Evolutionary conservation across 2,329 filamentous ascomycete genomes (phyloP), one percentile per base, ranked within the genome.

Genomic region (Colletotrichum tropicale): DNA sequence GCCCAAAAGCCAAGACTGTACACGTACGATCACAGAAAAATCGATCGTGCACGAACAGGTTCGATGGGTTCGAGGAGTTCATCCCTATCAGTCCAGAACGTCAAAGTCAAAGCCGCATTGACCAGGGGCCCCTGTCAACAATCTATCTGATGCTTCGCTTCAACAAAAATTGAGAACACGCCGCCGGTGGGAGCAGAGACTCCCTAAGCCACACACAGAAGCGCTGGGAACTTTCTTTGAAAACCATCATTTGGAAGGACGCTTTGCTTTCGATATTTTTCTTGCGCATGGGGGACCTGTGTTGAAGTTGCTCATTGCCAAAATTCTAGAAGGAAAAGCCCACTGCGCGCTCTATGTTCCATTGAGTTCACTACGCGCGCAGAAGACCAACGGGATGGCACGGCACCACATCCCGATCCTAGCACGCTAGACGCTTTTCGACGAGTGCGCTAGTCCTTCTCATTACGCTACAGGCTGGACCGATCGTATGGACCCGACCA

Each of bases 221-320:
- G 56, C 30, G 5, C 21, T 16, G 21, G 21, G 52, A 56, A 3
- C 21, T 56, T 28, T 13, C 13, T 56, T 28, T 1, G 0, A 28
- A 0, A 56, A 26, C 24, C 13, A 26, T 3, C 18, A n/a, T 21
- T 48, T 21, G 43, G 0, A 48, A 13, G 43, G 9, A 48, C 43
- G 12, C 18, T 48, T 48, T n/a, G 18, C 43, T n/a, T 0, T 3
- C 3, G 10, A 48, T 21, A 0, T 0, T n/a, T n/a, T 48, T n/a
- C 9, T n/a, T 48, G 18, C 9, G 9, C 18, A 48, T 48, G 43
- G 43, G 16, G n/a, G 18, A 48, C 18, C 18, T n/a, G 38, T 43
- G 38, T 43, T n/a, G 16, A 43, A 43, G 43, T 48, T 12, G 18
- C n/a, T 13, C 43, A 7, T 5, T 21, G 43, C 18, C n/a, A 48